Base-by-base conservation (phyloP, 257 asterid species). In the Solanum paucissectum region DNA sequence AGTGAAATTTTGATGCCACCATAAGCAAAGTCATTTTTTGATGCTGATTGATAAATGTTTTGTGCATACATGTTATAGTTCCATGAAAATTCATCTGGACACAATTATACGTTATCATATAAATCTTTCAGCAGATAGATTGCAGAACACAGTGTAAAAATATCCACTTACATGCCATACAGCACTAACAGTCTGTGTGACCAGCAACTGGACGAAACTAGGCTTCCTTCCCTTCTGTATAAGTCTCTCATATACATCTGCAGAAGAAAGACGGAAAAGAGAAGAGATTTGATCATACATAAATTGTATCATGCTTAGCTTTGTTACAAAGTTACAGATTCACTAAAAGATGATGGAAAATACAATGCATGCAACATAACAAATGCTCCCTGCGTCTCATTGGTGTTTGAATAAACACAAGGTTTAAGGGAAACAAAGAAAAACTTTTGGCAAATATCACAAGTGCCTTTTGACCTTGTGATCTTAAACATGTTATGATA, bases 141-240 rank as follows among this genome's bases (percentile, higher is more conserved):
- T 66, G 83, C 38, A 18, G n/a, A 73, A 9, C 46, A 87, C 9
- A 29, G 9, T 18, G 38, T 34, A 60, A 40, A 32, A 72, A 69
- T 83, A 32, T 86, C 52, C 52, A 89, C 98, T 94, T 93, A 96
- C 99, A 91, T 96, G 98, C 99, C 98, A 95, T 87, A 96, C 99
- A 86, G 98, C 99, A 91, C 99, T 96, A 91, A 96, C 95, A 14
- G 98, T 94, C 89, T 96, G 98, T 55, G 99, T 95, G 69, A 95
- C 98, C 87, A 95, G 90, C 96, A 96, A 93, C 94, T 96, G 98
- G 90, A 94, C 89, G 95, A 96, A 96, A 89, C 98, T 98, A 86
- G 98, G 91, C 90, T 91, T 95, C 93, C 90, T 92, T 32, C 98
- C 98, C 86, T 93, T 93, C 93, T 90, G 96, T 83, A 93, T 83